Evolutionary conservation across 495 filamentous ascomycete species (phyloP).

Genomic region (Hypoxylon crocopeplum): DNA sequence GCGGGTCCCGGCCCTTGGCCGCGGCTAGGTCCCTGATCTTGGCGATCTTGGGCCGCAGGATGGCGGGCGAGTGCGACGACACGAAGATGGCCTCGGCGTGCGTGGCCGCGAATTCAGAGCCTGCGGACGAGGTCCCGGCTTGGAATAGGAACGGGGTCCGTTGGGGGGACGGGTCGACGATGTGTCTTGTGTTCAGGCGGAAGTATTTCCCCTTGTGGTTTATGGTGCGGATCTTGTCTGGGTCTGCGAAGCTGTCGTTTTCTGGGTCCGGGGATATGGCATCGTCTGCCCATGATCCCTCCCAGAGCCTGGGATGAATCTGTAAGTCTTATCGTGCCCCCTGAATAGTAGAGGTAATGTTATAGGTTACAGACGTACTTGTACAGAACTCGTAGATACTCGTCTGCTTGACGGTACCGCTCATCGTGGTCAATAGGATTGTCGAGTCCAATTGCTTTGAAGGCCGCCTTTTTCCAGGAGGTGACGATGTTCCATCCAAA

Average conservation of each 20-base stretch:
- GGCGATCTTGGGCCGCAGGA: constrained; percentile 59
- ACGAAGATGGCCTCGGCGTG: constrained; percentile 73
- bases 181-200: constrained; percentile 57
- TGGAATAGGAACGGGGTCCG: constrained; percentile 70
- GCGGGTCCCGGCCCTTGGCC: constrained; percentile 59
- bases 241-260: constrained; percentile 60
- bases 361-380: constrained; percentile 45
- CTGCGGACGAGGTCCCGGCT: constrained; percentile 65
- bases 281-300: constrained; percentile 65
- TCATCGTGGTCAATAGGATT: constrained; percentile 66
- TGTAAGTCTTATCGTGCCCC: neutral
- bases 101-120: constrained; percentile 62
- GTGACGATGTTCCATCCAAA: constrained; percentile 74
- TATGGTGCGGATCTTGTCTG: constrained; percentile 63
- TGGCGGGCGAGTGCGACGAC: constrained; percentile 57
- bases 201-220: constrained; percentile 67
- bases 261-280: constrained; percentile 57
- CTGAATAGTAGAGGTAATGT: too few relatives aligned
- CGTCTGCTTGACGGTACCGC: constrained; percentile 66
- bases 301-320: constrained; percentile 58
- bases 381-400: constrained; percentile 65
- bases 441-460: constrained; percentile 64
- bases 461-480: constrained; percentile 64
- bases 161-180: constrained; percentile 67
- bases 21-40: constrained; percentile 61